Percentiles rank a stretch among this genome's conserved stretches.
Evolutionary conservation across 768 basidiomycete species (phyloP).

Genomic region (Trametopsis cervina): DNA sequence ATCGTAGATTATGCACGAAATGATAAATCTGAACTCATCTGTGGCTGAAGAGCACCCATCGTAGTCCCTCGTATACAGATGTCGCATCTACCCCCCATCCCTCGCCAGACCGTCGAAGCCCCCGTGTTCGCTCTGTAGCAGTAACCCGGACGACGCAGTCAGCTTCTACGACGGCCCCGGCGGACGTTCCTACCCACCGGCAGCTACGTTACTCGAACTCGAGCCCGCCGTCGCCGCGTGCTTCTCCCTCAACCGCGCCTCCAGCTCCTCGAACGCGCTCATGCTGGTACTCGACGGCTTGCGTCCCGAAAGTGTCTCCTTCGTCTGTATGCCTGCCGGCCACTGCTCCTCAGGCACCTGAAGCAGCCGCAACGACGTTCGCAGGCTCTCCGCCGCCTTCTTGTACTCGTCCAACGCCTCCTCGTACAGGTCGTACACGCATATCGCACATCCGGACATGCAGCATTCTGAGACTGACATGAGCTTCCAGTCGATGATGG

Average conservation of each 20-base stretch:
- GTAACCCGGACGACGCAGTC: neutral
- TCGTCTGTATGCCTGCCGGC: slow-evolving; percentile 46
- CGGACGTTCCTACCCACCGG: slow-evolving; percentile 6
- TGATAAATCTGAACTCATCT: slow-evolving; percentile 20
- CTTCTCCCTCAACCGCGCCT: slow-evolving; percentile 46
- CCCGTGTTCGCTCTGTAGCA: neutral
- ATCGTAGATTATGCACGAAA: neutral
- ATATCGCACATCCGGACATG: slow-evolving; percentile 92
- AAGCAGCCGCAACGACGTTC: slow-evolving; percentile 38
- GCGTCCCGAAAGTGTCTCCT: slow-evolving; percentile 4
- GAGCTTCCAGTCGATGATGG: too few species aligned
- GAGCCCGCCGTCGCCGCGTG: slow-evolving; percentile 19
- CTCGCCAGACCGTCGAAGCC: slow-evolving; percentile 15
- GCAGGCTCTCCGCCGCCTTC: slow-evolving; percentile 42
- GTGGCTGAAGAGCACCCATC: slow-evolving; percentile 45
- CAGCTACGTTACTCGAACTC: slow-evolving; percentile 2
- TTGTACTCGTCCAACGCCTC: slow-evolving; percentile 63
- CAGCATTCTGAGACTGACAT: slow-evolving; percentile 64
- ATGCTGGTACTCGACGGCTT: slow-evolving; percentile 35
- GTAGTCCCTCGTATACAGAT: slow-evolving; percentile 36
- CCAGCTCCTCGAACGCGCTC: slow-evolving; percentile 70
- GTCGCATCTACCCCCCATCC: slow-evolving; percentile 14
- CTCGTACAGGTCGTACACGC: slow-evolving; percentile 84
- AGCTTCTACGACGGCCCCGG: neutral
- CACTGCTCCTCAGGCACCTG: slow-evolving; percentile 54